Percentiles rank a stretch among this genome's conserved stretches.
Evolutionary conservation across 2,329 filamentous ascomycete genomes (phyloP).

Genomic region (Aspergillus novofumigatus): DNA sequence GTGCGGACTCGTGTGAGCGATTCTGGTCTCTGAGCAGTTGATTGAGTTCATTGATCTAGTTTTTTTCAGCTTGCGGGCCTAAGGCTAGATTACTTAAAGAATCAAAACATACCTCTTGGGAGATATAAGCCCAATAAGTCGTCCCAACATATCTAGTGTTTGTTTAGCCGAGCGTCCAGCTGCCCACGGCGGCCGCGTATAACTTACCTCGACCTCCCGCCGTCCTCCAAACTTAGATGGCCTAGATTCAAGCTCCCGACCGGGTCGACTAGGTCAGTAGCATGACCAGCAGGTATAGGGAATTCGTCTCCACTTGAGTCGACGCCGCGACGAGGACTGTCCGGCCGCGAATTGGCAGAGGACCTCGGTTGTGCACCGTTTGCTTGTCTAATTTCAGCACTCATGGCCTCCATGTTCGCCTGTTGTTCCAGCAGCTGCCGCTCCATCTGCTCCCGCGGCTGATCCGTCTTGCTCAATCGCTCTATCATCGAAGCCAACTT

Average conservation of each 20-base stretch:
- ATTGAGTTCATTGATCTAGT: slow-evolving; percentile 42
- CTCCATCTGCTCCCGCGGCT: slow-evolving; percentile 23
- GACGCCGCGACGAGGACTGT: slow-evolving; percentile 31
- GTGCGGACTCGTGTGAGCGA: slow-evolving; percentile 25
- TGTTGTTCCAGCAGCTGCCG: slow-evolving; percentile 16
- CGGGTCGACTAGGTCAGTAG: slow-evolving; percentile 41
- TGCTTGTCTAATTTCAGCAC: slow-evolving; percentile 16
- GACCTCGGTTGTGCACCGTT: slow-evolving; percentile 13
- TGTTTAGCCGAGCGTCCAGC: not conserved
- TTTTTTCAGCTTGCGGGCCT: slow-evolving; percentile 8
- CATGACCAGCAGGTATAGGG: slow-evolving; percentile 38
- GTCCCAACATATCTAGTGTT: slow-evolving; percentile 40
- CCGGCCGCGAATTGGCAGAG: slow-evolving; percentile 17
- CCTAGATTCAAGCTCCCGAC: slow-evolving; percentile 39
- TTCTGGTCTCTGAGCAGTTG: slow-evolving; percentile 41
- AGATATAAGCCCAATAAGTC: slow-evolving; percentile 45
- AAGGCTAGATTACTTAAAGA: not conserved
- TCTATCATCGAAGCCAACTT: slow-evolving; percentile 45
- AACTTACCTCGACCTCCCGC: slow-evolving; percentile 41
- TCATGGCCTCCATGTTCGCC: slow-evolving; percentile 12
- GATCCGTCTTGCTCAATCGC: slow-evolving; percentile 34
- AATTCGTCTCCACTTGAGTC: slow-evolving; percentile 40
- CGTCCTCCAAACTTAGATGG: slow-evolving; percentile 42
- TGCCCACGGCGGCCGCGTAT: not conserved
- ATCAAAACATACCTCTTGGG: slow-evolving; percentile 33